Evolutionary conservation across 164 flowering plant species (phyloP), one percentile per base, ranked within the genome.

Genomic region (Taxillus chinensis): DNA sequence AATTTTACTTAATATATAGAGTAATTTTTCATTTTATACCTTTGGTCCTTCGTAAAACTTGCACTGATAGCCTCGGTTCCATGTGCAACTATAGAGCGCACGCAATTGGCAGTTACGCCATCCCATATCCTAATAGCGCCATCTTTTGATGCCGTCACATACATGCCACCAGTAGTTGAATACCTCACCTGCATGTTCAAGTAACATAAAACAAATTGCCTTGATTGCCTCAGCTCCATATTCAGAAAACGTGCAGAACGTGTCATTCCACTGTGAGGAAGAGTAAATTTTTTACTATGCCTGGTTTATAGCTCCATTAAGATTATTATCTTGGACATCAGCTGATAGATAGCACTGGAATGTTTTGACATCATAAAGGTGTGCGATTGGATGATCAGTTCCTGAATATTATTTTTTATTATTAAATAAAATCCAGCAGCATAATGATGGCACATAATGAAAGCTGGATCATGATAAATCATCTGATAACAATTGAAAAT

Each of bases 91-190:
- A 90, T 83, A 39, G 92, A 67, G 14, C 97, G 95, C 41, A 86
- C 87, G 74, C 90, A 85, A 7, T 74, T 76, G 11, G 92, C 84
- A 63, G 73, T 83, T 65, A 83, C 79, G 45, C 97, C 95, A 80
- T 90, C 95, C 95, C 92, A 90, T 39, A 90, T 62, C 45, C 87
- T 80, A 70, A 90, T 65, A 67, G 80, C 80, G 62, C 97, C 95
- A 79, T 90, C 97, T 77, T 90, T 90, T 15, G 92, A 86, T 57
- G 92, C 90, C 55, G 97, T 87, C 10, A 84, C 95, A 78, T 90
- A 90, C 85, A 83, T 80, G 64, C 86, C 84, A 65, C 97, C 95
- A 5, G 77, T 79, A 64, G 87, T 73, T 59, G 95, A 86, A 80
- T 87, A 90, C 64, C 92, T 78, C 27, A 90, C 85, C 97, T 90